These are phyloP conservation scores for Oryza longistaminata DNA, from an alignment of 176 grass and related monocot species.

Conservation along the genomic window DNA sequence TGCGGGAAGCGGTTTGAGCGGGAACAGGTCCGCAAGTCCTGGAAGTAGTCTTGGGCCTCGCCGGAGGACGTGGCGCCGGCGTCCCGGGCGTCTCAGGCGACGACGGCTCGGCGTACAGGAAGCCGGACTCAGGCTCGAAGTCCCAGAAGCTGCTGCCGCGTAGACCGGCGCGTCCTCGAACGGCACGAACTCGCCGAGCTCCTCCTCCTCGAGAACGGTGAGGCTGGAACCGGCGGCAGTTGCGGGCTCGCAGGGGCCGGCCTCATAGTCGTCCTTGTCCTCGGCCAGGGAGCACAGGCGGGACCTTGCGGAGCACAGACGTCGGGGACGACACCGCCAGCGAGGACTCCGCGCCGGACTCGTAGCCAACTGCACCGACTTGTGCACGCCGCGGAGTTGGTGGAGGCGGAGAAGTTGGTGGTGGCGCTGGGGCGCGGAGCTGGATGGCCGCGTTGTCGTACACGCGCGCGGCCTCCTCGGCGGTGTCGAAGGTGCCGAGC, in stretches of 20 bases:
- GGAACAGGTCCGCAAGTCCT: slow-evolving; percentile 93
- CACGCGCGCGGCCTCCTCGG: slow-evolving; percentile 83
- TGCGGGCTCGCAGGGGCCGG: background rate
- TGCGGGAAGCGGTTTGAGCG: slow-evolving; percentile 75
- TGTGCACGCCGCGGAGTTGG: background rate
- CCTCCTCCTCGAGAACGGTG: slow-evolving; percentile 40
- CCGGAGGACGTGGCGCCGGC: slow-evolving; percentile 5
- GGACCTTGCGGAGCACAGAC: slow-evolving; percentile 80
- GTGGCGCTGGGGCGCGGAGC: slow-evolving; percentile 56
- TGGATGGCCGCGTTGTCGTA: slow-evolving; percentile 78
- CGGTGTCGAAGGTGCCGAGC: slow-evolving; percentile 96
- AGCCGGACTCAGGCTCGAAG: slow-evolving; percentile 26
- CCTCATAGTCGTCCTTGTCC: slow-evolving; percentile 35
- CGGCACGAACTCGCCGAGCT: slow-evolving; percentile 52
- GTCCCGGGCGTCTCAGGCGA: slow-evolving; percentile 36
- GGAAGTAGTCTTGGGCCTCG: slow-evolving; percentile 62
- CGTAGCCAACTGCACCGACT: slow-evolving; percentile 44
- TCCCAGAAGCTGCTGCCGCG: slow-evolving; percentile 52
- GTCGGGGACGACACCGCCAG: slow-evolving; percentile 69
- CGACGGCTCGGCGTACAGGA: slow-evolving; percentile 66
- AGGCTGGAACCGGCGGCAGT: background rate
- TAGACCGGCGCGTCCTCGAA: slow-evolving; percentile 70
- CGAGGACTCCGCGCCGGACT: slow-evolving; percentile 62
- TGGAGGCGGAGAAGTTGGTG: slow-evolving; percentile 47
- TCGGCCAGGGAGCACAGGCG: slow-evolving; percentile 37